These are phyloP conservation scores for Tranzscheliella williamsii DNA, from an alignment of 1,284 basidiomycete species.

Conservation along the genomic window DNA sequence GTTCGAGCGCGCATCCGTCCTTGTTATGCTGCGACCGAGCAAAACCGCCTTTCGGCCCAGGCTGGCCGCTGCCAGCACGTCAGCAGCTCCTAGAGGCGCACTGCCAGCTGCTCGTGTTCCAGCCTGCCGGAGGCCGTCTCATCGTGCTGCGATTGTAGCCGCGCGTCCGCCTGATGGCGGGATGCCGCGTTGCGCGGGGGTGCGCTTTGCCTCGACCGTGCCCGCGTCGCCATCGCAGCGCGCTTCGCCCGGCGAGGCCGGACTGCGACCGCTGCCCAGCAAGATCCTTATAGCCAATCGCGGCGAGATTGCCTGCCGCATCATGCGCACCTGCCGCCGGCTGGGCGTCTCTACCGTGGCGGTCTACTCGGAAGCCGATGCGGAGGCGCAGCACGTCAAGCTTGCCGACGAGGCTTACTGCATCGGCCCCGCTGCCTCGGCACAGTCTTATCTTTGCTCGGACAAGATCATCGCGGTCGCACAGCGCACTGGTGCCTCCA, in stretches of 20 bases:
- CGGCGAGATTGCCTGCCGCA: slow-evolving; percentile 90
- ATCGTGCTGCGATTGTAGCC: too few species aligned
- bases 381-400: slow-evolving; percentile 71
- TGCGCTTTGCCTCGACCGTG: too few species aligned
- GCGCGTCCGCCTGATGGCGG: too few species aligned
- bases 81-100: too few species aligned
- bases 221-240: too few species aligned
- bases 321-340: slow-evolving; percentile 84
- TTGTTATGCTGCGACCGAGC: neutral
- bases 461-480: slow-evolving; percentile 87
- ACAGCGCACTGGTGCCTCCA: slow-evolving; percentile 72
- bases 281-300: slow-evolving; percentile 64
- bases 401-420: slow-evolving; percentile 95
- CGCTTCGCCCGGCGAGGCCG: too few species aligned
- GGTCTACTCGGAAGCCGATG: slow-evolving; percentile 84
- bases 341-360: slow-evolving; percentile 86
- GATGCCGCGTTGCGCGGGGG: too few species aligned
- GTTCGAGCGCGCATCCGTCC: too few species aligned
- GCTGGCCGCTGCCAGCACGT: neutral
- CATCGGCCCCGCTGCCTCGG: slow-evolving; percentile 83
- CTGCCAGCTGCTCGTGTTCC: too few species aligned
- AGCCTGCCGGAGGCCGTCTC: too few species aligned
- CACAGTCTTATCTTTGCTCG: slow-evolving; percentile 84
- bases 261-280: slow-evolving; percentile 13
- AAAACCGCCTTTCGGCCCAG: neutral